Conservation (phyloP, 306 rosid species). For the Casuarina equisetifolia region DNA sequence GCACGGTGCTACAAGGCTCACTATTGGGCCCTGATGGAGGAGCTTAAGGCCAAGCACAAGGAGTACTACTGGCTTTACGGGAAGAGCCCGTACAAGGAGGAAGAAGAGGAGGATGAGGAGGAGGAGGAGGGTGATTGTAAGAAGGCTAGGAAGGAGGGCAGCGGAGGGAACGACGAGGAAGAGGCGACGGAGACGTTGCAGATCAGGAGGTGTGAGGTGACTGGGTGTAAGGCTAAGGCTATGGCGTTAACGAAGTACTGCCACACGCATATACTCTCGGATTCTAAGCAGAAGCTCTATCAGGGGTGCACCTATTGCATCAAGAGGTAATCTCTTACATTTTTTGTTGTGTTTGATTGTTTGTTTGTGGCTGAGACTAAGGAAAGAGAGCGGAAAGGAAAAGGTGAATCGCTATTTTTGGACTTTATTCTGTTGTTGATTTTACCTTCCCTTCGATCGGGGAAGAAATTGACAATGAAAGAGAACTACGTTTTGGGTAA, state of each 20-base stretch:
- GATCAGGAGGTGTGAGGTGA: slow-evolving; percentile 43
- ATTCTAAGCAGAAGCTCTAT: slow-evolving; percentile 45
- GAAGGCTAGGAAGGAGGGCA: slow-evolving; percentile 26
- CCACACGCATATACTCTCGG: slow-evolving; percentile 42
- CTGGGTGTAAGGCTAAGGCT: slow-evolving; percentile 44
- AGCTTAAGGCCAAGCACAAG: slow-evolving; percentile 43
- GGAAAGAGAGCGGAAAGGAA: too few relatives aligned
- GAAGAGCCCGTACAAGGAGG: slow-evolving; percentile 65
- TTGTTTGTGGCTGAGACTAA: too few relatives aligned
- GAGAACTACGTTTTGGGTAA: not conserved
- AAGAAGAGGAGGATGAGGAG: slow-evolving; percentile 29
- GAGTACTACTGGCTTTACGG: slow-evolving; percentile 75
- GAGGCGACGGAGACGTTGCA: slow-evolving; percentile 26
- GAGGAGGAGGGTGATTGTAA: slow-evolving; percentile 1
- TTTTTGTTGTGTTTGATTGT: not conserved
- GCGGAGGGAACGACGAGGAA: slow-evolving; percentile 16
- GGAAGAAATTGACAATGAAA: too few relatives aligned
- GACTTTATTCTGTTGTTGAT: too few relatives aligned
- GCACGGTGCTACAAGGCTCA: slow-evolving; percentile 25
- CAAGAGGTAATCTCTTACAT: slow-evolving; percentile 33
- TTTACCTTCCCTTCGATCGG: too few relatives aligned
- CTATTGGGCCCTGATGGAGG: slow-evolving; percentile 76
- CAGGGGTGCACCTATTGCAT: slow-evolving; percentile 33
- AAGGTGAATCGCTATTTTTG: too few relatives aligned
- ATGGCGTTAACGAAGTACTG: slow-evolving; percentile 47